phyloP scores from a whole-genome alignment of 2,329 filamentous ascomycete species.

The Lachnellula subtilissima region DNA sequence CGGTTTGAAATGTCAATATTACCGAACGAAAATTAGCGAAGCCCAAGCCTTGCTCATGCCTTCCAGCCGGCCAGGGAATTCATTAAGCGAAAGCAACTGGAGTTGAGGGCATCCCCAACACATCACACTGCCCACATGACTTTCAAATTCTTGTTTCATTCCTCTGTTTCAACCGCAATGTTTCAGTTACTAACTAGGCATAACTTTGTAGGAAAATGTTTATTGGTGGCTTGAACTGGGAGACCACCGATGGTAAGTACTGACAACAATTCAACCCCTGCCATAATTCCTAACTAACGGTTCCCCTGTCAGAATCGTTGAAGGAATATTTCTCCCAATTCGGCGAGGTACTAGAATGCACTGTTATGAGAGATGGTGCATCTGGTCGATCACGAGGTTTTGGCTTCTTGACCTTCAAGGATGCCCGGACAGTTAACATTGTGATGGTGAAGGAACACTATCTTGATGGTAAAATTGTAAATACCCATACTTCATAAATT shows the following conservation, averaged over 20 bases:
- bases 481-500: conserved; percentile 33
- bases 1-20: background rate
- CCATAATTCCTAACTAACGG: conserved; percentile 4
- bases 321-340: conserved; percentile 98
- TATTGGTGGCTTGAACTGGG: conserved; percentile 97
- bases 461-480: conserved; percentile 95
- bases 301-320: conserved; percentile 67
- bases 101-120: background rate
- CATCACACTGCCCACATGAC: background rate
- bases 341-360: conserved; percentile 94
- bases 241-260: conserved; percentile 89
- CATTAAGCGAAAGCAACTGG: background rate
- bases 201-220: conserved; percentile 85
- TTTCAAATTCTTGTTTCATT: conserved; percentile 4
- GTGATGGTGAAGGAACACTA: conserved; percentile 99
- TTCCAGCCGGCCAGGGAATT: background rate
- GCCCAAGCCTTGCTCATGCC: background rate
- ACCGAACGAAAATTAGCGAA: conserved; percentile 2
- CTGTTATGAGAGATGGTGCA: conserved; percentile 96
- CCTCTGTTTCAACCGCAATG: conserved; percentile 1
- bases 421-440: conserved; percentile 95
- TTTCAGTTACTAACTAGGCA: conserved; percentile 23
- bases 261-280: background rate
- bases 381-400: conserved; percentile 93
- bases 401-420: conserved; percentile 95